Conservation (phyloP, 140 eudicot species). For the Erigeron philadelphicus region DNA sequence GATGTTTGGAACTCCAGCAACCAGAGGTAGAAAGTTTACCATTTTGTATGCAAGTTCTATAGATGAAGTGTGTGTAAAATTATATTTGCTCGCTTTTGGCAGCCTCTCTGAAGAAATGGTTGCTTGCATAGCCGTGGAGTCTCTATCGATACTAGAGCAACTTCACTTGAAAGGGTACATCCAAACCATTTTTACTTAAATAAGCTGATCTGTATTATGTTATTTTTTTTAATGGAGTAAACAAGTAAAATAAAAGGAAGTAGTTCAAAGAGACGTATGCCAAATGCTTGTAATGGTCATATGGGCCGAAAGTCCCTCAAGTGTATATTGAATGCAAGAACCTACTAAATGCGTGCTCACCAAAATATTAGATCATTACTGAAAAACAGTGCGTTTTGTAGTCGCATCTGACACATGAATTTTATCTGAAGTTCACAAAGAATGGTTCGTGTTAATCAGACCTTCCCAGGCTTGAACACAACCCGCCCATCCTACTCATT, state of each 20-base stretch:
- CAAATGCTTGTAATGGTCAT: background rate
- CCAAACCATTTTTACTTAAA: background rate
- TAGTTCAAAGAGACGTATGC: background rate
- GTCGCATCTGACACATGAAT: background rate
- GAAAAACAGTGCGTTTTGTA: no score
- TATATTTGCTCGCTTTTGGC: slow-evolving; percentile 1
- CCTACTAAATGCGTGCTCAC: no score
- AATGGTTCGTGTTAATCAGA: background rate
- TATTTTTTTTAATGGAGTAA: background rate
- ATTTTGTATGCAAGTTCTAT: background rate
- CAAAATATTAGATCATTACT: no score
- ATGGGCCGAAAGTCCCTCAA: background rate
- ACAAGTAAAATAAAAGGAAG: background rate
- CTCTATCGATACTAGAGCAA: slow-evolving; percentile 57
- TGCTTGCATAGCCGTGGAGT: slow-evolving; percentile 64
- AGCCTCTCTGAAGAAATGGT: slow-evolving; percentile 67
- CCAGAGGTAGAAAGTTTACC: slow-evolving; percentile 36
- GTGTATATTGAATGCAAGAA: no score
- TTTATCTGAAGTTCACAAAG: background rate
- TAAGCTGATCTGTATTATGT: background rate
- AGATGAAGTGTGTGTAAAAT: background rate
- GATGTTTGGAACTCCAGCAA: slow-evolving; percentile 69
- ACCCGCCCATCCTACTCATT: background rate
- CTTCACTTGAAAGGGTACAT: slow-evolving; percentile 54
- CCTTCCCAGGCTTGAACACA: background rate